phyloP scores from a whole-genome alignment of 371 early-diverging fungal genomes.

The Syncephalis plumigaleata region DNA sequence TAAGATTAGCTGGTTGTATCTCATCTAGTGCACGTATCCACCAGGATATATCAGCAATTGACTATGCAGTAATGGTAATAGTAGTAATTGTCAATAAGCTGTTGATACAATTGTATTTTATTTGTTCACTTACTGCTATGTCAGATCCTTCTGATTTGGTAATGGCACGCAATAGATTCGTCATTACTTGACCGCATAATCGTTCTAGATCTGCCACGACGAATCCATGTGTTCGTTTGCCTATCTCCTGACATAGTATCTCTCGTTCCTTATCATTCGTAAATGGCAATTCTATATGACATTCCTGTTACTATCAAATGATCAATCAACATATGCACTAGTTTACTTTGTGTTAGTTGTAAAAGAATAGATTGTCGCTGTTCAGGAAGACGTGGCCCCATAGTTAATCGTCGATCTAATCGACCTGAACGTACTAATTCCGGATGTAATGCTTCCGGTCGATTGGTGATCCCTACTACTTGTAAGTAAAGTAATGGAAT shows the following conservation, averaged over 20 bases:
- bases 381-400: background rate
- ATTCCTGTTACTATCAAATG: no score
- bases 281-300: conserved; percentile 39
- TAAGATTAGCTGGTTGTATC: conserved; percentile 37
- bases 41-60: no score
- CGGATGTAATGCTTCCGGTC: conserved; percentile 30
- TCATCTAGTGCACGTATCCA: conserved; percentile 13
- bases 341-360: background rate
- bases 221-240: conserved; percentile 82
- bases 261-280: conserved; percentile 18
- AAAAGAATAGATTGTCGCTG: background rate
- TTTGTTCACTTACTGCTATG: no score
- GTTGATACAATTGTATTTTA: background rate
- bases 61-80: no score
- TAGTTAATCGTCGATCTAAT: conserved; percentile 17
- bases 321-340: background rate
- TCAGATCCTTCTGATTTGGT: no score
- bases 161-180: no score
- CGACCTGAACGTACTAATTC: conserved; percentile 34
- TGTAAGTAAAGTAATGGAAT: no score
- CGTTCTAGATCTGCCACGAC: conserved; percentile 55
- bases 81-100: no score
- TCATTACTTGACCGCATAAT: conserved; percentile 19
- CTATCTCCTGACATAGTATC: conserved; percentile 63
- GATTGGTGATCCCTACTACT: conserved; percentile 29